Evolutionary conservation across 495 filamentous ascomycete genomes (phyloP).

Genomic region (Apiosordaria backusii): DNA sequence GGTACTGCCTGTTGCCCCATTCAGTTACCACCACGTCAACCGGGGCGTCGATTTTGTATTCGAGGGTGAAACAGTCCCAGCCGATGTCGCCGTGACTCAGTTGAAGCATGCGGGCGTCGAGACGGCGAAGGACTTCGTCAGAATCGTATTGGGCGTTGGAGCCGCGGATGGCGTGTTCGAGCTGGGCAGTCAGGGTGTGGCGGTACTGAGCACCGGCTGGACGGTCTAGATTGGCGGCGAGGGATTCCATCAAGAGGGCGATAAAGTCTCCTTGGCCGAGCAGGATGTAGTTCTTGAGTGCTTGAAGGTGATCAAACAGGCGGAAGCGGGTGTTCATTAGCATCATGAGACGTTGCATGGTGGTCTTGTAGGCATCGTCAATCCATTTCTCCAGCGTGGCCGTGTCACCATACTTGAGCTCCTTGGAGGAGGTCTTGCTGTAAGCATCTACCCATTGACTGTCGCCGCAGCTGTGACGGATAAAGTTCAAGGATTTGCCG

Average conservation of each 20-base stretch:
- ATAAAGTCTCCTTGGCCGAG: conserved; percentile 98
- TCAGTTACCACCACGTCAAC: conserved; percentile 97
- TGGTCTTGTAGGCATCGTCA: conserved; percentile 94
- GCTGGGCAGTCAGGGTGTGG: conserved; percentile 91
- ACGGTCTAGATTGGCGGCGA: conserved; percentile 86
- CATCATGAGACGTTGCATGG: conserved; percentile 91
- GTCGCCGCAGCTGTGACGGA: conserved; percentile 89
- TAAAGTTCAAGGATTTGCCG: conserved; percentile 97
- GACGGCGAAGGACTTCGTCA: conserved; percentile 83
- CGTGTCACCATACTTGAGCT: conserved; percentile 91
- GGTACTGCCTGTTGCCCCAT: conserved; percentile 90
- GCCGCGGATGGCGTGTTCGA: conserved; percentile 95
- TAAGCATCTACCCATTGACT: conserved; percentile 94
- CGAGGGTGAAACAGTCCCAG: conserved; percentile 98
- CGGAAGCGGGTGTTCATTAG: conserved; percentile 94
- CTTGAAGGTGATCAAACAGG: conserved; percentile 85
- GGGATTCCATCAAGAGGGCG: conserved; percentile 91
- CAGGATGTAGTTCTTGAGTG: conserved; percentile 91
- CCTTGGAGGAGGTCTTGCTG: conserved; percentile 89
- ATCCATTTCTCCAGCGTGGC: conserved; percentile 87
- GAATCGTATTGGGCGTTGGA: conserved; percentile 96
- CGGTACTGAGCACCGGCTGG: conserved; percentile 94
- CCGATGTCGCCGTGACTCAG: conserved; percentile 94
- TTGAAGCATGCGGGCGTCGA: conserved; percentile 96
- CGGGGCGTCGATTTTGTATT: conserved; percentile 97